Evolutionary conservation across 2,329 filamentous ascomycete genomes (phyloP), one percentile per base, ranked within the genome.

Genomic region (Cordyceps farinosa): DNA sequence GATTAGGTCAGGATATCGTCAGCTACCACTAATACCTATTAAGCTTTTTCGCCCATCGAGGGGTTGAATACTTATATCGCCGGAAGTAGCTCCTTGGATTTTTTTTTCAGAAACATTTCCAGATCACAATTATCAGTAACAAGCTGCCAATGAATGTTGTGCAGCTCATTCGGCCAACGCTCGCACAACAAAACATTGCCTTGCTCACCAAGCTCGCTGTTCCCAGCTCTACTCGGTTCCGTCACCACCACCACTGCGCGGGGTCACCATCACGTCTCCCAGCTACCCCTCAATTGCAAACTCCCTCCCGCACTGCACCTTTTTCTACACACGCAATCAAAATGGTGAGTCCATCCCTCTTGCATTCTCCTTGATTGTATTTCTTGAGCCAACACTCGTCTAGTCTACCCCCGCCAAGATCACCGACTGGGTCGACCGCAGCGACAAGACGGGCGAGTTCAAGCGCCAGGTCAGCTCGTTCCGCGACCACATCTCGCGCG

Each of bases 381-480:
- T 30, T 48, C 8, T 29, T 2, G 5, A 27, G 8, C 44, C 30
- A 27, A 55, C 5, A 40, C 22, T 11, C 29, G 5, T 22, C 27
- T 22, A 64, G 62, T 40, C 62, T 17, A 40, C 27, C 3, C 30
- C 75, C 47, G 70, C 70, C 64, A 85, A 84, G 62, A 91, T 96
- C 74, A 93, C 92, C 52, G 86, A 94, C 71, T 97, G 92, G 92
- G 92, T 95, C 59, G 82, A 86, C 66, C 88, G 86, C 52, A 82
- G 82, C 69, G 91, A 95, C 79, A 90, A 87, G 73, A 85, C 86
- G 22, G 94, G 94, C 76, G 92, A 97, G 78, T 98, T 96, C 84
- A 97, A 97, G 80, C 89, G 94, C 66, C 90, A 92, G 75, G 82
- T 84, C 66, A 95, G 91, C 65, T 84, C 87, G 62, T 98, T 98